Percentiles rank a stretch among this genome's conserved stretches.
phyloP scores from a whole-genome alignment of 305 asterid genomes.

The Plantago lanceolata region DNA sequence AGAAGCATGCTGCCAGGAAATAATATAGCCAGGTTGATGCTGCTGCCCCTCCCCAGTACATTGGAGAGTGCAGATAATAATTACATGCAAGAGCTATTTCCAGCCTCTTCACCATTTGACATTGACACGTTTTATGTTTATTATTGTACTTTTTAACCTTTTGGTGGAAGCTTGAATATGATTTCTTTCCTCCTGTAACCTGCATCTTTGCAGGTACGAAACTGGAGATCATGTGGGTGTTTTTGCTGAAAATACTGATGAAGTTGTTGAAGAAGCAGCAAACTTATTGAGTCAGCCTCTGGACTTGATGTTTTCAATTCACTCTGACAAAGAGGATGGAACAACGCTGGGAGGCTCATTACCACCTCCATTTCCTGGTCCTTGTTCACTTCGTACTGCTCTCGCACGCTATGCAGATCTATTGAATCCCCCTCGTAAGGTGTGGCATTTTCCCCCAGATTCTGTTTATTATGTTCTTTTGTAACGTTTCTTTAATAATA shows the following conservation, averaged over 20 bases:
- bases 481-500: conserved; percentile 14
- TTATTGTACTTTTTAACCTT: neutral
- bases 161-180: conserved; percentile 11
- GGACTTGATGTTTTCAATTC: conserved; percentile 51
- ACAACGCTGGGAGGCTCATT: conserved; percentile 50
- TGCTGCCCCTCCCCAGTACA: no score
- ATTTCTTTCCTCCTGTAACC: conserved; percentile 19
- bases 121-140: neutral
- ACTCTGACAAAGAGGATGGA: conserved; percentile 63
- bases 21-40: no score
- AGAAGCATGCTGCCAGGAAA: no score
- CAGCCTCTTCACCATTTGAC: neutral
- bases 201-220: conserved; percentile 48
- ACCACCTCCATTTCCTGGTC: conserved; percentile 67
- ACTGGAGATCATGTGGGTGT: conserved; percentile 83
- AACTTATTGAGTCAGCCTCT: conserved; percentile 48
- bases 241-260: conserved; percentile 58
- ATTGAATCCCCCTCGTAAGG: conserved; percentile 67
- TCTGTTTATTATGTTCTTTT: conserved; percentile 5
- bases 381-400: conserved; percentile 59
- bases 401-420: conserved; percentile 66
- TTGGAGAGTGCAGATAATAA: no score
- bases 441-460: conserved; percentile 11
- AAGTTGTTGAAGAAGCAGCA: conserved; percentile 62
- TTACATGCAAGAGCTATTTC: neutral